These are phyloP conservation scores for Teunomyces gatunensis DNA, from an alignment of 805 yeast genomes.

Conservation along the genomic window DNA sequence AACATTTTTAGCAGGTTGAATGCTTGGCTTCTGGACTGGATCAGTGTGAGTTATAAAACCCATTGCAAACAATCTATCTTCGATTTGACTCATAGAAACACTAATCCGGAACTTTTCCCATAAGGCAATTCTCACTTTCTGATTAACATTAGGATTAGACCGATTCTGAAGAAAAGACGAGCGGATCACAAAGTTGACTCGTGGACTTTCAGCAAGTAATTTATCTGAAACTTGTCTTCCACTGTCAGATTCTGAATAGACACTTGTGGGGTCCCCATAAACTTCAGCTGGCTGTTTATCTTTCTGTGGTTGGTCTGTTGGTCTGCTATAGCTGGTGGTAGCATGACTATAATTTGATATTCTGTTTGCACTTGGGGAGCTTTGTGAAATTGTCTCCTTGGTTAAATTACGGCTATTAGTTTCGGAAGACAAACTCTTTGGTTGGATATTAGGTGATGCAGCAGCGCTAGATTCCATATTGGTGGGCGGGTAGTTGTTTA, in stretches of 20 bases:
- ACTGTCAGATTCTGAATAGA: background rate
- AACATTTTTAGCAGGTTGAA: background rate
- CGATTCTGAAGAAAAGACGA: background rate
- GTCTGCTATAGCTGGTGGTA: no score
- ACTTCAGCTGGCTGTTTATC: background rate
- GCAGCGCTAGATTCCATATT: no score
- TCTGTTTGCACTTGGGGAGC: no score
- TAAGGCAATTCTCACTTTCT: background rate
- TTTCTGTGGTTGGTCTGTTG: no score
- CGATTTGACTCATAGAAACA: background rate
- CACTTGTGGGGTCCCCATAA: background rate
- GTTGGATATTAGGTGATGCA: no score
- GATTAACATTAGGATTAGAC: background rate
- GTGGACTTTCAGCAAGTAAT: background rate
- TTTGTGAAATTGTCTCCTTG: no score
- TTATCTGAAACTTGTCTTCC: background rate
- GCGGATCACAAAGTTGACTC: background rate
- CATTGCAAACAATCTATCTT: background rate
- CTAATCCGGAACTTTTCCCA: background rate
- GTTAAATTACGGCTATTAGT: no score
- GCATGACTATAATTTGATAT: no score
- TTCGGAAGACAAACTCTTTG: no score
- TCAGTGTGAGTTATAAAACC: background rate
- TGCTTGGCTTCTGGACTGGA: background rate
- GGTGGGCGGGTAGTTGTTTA: no score